Base-by-base conservation (phyloP, 305 asterid species). In the Rubia balearica region DNA sequence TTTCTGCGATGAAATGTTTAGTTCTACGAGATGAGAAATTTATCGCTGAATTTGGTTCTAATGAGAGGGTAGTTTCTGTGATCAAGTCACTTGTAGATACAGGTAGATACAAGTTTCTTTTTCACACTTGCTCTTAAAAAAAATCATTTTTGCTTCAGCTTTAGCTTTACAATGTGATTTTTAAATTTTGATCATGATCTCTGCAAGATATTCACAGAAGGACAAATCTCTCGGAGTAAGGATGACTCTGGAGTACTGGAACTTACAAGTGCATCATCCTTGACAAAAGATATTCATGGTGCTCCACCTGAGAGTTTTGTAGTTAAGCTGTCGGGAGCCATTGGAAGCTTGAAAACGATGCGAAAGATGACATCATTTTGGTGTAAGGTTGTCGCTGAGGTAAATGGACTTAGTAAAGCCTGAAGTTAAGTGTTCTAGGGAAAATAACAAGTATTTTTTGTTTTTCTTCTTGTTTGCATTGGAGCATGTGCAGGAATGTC, bases 191-290 rank as follows among this genome's bases (percentile, higher is more conserved):
- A 74, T 79, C 78, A 80, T 84, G 83, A 81, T 84, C 78, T 85
- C 83, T 87, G 96, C 96, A 95, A 90, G 97, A 90, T 90, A 88
- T 88, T 84, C 79, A 87, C 96, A 94, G 98, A 89, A 85, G 97
- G 95, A 77, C 83, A 78, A 61, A 80, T 82, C 75, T 69, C 78
- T 42, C 86, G 89, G 83, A 81, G 88, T 79, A 83, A 73, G 73
- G 76, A 81, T 66, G 75, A 79, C 73, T 76, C 79, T 77, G 83
- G 75, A 70, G 69, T 74, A 68, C 90, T 82, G 75, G 86, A 80
- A 76, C 84, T 77, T 69, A 55, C 85, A 69, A 85, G 68, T 70
- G 63, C 85, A 62, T 75, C 95, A 73, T 76, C 86, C 70, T 86
- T 91, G 77, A 87, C 86, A 55, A 95, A 85, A 81, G 98, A 95